Evolutionary conservation across 345 rosid genomes (phyloP), one percentile per base, ranked within the genome.

Genomic region (Salix koriyanagi): DNA sequence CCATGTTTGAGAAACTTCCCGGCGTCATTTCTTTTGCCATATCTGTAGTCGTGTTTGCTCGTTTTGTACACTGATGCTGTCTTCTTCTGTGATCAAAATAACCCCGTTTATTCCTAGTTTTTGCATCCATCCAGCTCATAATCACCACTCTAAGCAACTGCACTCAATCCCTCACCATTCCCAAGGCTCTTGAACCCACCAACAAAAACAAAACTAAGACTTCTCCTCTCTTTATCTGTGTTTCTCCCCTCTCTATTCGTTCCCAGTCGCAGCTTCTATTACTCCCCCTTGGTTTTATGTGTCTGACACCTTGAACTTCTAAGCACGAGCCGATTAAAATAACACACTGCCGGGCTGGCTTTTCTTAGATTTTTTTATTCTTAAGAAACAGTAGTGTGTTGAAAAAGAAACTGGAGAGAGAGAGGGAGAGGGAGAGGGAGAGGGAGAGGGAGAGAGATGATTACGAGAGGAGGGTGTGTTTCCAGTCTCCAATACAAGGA

Each of bases 401-500:
- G n/a, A 21, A 26, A 65, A 46, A 42, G 13, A 42, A 77, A 64
- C 13, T 3, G 25, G 37, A 67, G 75, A 46, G 78, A 52, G 75
- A 46, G 78, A 52, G 83, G 64, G 83, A 64, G 84, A 52, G 75
- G 39, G 78, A 52, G 83, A 67, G 83, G 58, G 84, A 66, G 74
- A 61, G 76, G 42, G 75, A 39, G 78, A 82, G 37, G 68, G 34
- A 28, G 13, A 2, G 18, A 3, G 52, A 46, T 15, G 52, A 46
- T 15, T 15, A 46, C 0, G 52, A 46, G 54, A 83, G 66, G 75
- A 71, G 54, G 72, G 37, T 54, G 70, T 80, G 91, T 86, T 88
- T 83, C 91, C 89, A 78, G 84, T 87, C 87, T 83, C 77, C 87
- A 44, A 81, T 85, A 84, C 92, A 83, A 82, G 76, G 86, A 82